Conservation (phyloP, 176 grass and related monocot species). For the Microstegium vimineum region DNA sequence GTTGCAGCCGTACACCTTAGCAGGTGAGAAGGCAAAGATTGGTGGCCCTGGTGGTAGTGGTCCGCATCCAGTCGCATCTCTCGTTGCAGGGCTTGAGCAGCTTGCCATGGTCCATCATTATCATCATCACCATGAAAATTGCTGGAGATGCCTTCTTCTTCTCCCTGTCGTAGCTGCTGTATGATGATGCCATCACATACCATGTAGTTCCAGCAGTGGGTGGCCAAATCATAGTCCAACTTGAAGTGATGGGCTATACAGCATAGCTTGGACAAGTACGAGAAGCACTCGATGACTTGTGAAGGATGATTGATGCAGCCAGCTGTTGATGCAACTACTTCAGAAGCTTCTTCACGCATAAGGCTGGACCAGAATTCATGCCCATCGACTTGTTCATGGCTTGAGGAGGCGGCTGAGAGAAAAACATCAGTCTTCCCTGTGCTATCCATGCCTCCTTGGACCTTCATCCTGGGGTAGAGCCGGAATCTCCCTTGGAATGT, state of each 20-base stretch:
- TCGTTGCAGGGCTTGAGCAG: no score
- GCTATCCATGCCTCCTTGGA: neutral
- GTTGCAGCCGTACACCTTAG: neutral
- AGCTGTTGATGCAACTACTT: no score
- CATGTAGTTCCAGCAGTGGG: neutral
- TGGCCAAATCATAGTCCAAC: neutral
- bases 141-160: neutral
- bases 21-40: neutral
- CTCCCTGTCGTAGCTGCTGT: neutral
- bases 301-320: no score
- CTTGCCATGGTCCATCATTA: neutral
- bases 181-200: neutral
- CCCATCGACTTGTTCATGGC: no score
- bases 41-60: neutral
- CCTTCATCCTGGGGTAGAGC: neutral
- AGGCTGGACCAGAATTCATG: neutral
- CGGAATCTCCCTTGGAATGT: constrained; percentile 14
- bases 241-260: neutral
- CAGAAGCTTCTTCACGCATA: neutral
- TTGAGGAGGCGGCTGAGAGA: no score
- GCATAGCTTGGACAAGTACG: neutral
- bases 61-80: no score
- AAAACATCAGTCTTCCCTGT: neutral
- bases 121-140: neutral
- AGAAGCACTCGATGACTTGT: neutral